Percentiles rank a stretch among this genome's conserved stretches.
Conservation (phyloP, 192 early-diverging fungal species). For the Backusella australiensis region DNA sequence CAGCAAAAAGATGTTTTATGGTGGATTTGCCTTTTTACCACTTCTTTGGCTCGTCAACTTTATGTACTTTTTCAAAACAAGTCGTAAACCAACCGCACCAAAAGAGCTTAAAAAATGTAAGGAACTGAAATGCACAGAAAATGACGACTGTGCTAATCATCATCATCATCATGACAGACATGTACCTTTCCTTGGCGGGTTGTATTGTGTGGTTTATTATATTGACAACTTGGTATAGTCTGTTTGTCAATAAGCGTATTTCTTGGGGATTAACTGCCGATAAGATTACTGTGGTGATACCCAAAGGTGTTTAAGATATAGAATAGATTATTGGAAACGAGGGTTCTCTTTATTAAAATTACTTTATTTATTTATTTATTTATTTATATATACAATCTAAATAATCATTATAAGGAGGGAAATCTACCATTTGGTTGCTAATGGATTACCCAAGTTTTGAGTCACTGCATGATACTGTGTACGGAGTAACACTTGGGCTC, state of each 20-base stretch:
- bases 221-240: constrained; percentile 54
- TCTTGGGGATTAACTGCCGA: constrained; percentile 61
- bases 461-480: constrained; percentile 87
- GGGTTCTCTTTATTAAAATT: background rate
- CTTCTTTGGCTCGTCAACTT: constrained; percentile 73
- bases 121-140: background rate
- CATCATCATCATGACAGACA: constrained; percentile 24
- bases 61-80: constrained; percentile 59
- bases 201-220: constrained; percentile 46
- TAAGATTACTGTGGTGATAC: constrained; percentile 46
- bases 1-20: constrained; percentile 60
- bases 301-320: constrained; percentile 43
- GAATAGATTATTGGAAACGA: background rate
- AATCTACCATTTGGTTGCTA: constrained; percentile 82
- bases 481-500: constrained; percentile 62
- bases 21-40: constrained; percentile 53
- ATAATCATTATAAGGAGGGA: background rate
- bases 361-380: background rate
- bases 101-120: constrained; percentile 55
- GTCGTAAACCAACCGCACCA: constrained; percentile 23
- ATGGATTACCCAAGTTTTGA: constrained; percentile 65
- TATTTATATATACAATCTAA: background rate
- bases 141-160: too few species aligned
- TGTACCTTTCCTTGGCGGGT: constrained; percentile 51
- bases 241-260: constrained; percentile 59